Evolutionary conservation across 2,329 filamentous ascomycete genomes (phyloP).

Genomic region (Pseudogymnoascus sp.): DNA sequence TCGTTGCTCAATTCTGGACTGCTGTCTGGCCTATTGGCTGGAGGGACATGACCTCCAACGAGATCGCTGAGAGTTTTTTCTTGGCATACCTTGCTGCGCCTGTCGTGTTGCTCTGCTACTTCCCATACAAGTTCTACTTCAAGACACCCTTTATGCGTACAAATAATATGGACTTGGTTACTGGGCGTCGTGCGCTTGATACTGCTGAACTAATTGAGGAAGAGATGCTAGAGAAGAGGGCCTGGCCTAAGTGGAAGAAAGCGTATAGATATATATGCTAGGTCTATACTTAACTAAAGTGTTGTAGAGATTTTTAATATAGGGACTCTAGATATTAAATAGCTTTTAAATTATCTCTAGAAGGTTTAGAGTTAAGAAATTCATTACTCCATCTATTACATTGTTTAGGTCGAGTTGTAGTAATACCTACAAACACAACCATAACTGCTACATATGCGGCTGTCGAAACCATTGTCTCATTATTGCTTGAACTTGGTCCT

Average conservation of each 20-base stretch:
- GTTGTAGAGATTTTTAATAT: no score
- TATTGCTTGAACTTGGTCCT: no score
- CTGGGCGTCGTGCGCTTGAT: conserved; percentile 29
- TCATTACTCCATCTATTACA: no score
- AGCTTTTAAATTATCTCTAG: no score
- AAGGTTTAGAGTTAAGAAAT: no score
- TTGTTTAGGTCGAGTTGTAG: no score
- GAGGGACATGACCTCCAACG: not conserved
- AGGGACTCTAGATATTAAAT: no score
- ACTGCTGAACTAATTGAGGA: not conserved
- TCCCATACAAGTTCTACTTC: conserved; percentile 30
- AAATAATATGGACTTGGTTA: conserved; percentile 42
- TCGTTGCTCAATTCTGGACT: conserved; percentile 31
- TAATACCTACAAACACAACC: no score
- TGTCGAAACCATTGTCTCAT: no score
- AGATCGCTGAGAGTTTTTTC: conserved; percentile 24
- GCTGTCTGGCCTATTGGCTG: not conserved
- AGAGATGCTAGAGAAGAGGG: not conserved
- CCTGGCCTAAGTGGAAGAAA: not conserved
- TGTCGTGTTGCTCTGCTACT: conserved; percentile 22
- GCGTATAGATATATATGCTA: not conserved
- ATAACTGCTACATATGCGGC: no score
- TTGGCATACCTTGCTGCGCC: conserved; percentile 31
- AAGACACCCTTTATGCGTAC: conserved; percentile 37
- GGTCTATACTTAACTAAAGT: not conserved